These are phyloP conservation scores for Lupinus albus DNA, from an alignment of 306 rosid species.

Conservation along the genomic window DNA sequence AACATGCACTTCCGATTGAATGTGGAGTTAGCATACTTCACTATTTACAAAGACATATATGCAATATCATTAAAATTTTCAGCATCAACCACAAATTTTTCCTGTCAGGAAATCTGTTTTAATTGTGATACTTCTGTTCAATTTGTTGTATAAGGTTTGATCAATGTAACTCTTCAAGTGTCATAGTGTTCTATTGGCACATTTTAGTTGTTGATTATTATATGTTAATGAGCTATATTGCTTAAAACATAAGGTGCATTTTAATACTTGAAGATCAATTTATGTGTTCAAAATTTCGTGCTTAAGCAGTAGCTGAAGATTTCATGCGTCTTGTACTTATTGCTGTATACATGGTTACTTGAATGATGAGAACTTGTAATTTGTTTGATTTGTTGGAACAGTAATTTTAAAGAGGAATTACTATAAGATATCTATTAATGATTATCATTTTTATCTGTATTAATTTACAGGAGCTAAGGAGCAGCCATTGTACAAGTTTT, in stretches of 20 bases:
- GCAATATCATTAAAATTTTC: slow-evolving; percentile 35
- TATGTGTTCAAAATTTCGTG: not conserved
- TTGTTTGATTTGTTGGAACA: too few species aligned
- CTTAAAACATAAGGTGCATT: slow-evolving; percentile 22
- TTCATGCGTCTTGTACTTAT: slow-evolving; percentile 7
- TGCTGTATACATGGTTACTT: slow-evolving; percentile 8
- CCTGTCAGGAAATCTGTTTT: slow-evolving; percentile 33
- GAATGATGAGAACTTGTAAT: not conserved
- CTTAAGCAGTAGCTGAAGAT: slow-evolving; percentile 18
- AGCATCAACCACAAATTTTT: slow-evolving; percentile 52
- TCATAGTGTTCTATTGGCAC: slow-evolving; percentile 33
- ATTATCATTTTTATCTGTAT: too few species aligned
- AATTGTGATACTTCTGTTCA: slow-evolving; percentile 39
- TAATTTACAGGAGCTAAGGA: slow-evolving; percentile 72
- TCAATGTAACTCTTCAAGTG: slow-evolving; percentile 2
- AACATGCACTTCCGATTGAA: slow-evolving; percentile 41
- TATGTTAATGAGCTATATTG: not conserved
- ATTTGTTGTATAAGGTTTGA: slow-evolving; percentile 36
- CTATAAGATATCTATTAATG: too few species aligned
- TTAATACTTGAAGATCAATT: slow-evolving; percentile 16
- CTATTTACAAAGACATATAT: too few species aligned
- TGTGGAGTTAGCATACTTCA: too few species aligned
- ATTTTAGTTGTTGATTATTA: slow-evolving; percentile 29
- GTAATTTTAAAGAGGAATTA: too few species aligned
- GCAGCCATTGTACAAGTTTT: slow-evolving; percentile 69